Evolutionary conservation across 202 grass and related monocot genomes (phyloP).

Genomic region (Carex sylvatica): DNA sequence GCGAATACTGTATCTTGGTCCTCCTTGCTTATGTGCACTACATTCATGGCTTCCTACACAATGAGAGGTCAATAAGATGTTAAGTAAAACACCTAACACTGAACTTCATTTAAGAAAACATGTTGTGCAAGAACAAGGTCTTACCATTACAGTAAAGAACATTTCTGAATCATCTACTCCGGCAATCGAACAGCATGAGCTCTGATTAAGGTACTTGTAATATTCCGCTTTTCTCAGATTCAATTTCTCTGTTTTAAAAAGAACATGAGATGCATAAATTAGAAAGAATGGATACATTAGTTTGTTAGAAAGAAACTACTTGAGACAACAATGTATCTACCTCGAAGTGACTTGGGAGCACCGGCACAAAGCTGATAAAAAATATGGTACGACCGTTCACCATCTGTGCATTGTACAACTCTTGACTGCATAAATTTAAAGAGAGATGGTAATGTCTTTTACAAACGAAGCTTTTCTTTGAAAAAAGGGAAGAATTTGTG

Average conservation of each 20-base stretch:
- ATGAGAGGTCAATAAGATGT: conserved; percentile 31
- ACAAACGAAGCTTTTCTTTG: neutral
- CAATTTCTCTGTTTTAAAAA: conserved; percentile 69
- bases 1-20: conserved; percentile 85
- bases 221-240: conserved; percentile 88
- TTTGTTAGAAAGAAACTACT: neutral
- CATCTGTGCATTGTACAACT: conserved; percentile 80
- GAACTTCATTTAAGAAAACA: conserved; percentile 2
- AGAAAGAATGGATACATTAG: conserved; percentile 20
- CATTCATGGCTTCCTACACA: conserved; percentile 90
- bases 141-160: conserved; percentile 76
- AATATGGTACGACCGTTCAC: conserved; percentile 91
- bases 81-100: neutral
- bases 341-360: conserved; percentile 59
- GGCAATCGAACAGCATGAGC: conserved; percentile 77
- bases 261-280: conserved; percentile 18
- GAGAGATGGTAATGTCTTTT: conserved; percentile 6
- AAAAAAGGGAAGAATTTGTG: conserved; percentile 16
- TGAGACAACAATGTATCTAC: conserved; percentile 33
- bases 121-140: neutral
- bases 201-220: conserved; percentile 97
- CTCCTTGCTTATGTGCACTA: conserved; percentile 91
- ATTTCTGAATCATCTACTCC: conserved; percentile 93
- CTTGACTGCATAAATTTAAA: conserved; percentile 62
- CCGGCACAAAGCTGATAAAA: conserved; percentile 98